Percentiles rank a stretch among this genome's conserved stretches.
Conservation (phyloP, 2,329 filamentous ascomycete species). For the Claviceps spartinae region DNA sequence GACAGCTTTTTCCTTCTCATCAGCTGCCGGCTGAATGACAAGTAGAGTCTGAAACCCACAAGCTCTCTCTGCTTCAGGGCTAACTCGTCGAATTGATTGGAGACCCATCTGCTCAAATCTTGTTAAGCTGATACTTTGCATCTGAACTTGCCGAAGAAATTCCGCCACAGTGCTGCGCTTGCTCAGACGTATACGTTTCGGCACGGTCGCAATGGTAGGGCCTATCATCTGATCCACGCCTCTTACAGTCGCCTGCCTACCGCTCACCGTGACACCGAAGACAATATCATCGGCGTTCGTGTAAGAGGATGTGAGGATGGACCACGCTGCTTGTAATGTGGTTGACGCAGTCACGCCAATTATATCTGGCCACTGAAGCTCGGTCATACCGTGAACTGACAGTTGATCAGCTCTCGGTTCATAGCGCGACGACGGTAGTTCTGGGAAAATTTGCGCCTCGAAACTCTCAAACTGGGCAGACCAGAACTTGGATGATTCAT, state of each 20-base stretch:
- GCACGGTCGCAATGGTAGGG: slow-evolving; percentile 16
- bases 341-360: slow-evolving; percentile 12
- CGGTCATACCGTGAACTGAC: slow-evolving; percentile 1
- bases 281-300: slow-evolving; percentile 19
- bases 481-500: slow-evolving; percentile 24
- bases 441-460: slow-evolving; percentile 6
- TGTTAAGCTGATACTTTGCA: slow-evolving; percentile 11
- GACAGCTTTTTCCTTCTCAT: slow-evolving; percentile 1
- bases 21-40: slow-evolving; percentile 1
- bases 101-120: slow-evolving; percentile 15
- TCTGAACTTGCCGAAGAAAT: slow-evolving; percentile 12
- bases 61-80: slow-evolving; percentile 6
- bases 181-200: slow-evolving; percentile 8
- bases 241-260: slow-evolving; percentile 13
- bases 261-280: slow-evolving; percentile 15
- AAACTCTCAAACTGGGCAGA: slow-evolving; percentile 21
- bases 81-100: slow-evolving; percentile 13
- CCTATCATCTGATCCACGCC: slow-evolving; percentile 15
- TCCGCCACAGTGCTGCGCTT: slow-evolving; percentile 6
- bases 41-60: slow-evolving; percentile 10
- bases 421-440: slow-evolving; percentile 2
- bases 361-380: slow-evolving; percentile 5
- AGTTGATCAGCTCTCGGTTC: slow-evolving; percentile 3
- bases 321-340: slow-evolving; percentile 15
- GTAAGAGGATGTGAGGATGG: slow-evolving; percentile 23